These are phyloP conservation scores for Alliaria petiolata DNA, from an alignment of 345 rosid genomes.

Conservation along the genomic window DNA sequence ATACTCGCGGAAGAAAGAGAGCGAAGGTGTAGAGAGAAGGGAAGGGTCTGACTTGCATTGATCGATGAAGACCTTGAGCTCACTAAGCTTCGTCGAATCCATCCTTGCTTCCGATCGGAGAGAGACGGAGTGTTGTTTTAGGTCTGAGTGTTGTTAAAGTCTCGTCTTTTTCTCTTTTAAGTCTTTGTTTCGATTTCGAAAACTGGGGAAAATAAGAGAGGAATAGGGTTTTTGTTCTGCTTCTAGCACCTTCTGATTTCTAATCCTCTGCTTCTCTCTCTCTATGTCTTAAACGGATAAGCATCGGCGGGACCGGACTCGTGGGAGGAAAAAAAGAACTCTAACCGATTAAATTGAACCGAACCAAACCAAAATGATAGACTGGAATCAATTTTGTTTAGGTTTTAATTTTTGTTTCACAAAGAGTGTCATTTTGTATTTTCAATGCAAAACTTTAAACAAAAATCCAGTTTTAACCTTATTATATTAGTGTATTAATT, in stretches of 20 bases:
- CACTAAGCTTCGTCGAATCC: slow-evolving; percentile 44
- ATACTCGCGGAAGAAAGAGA: slow-evolving; percentile 93
- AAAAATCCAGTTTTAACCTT: too few species aligned
- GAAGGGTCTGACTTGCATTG: slow-evolving; percentile 84
- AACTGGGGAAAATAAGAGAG: not conserved
- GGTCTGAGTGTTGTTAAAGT: slow-evolving; percentile 17
- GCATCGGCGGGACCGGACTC: slow-evolving; percentile 1
- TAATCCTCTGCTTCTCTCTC: not conserved
- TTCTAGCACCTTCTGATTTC: slow-evolving; percentile 23
- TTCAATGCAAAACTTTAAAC: too few species aligned
- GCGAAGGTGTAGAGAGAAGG: slow-evolving; percentile 67
- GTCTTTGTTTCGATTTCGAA: slow-evolving; percentile 9
- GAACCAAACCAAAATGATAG: not conserved
- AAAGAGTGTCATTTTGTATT: too few species aligned
- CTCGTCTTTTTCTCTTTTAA: not conserved
- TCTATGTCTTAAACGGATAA: slow-evolving; percentile 22
- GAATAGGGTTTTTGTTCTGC: not conserved
- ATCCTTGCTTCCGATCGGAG: slow-evolving; percentile 25
- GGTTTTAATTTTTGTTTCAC: not conserved
- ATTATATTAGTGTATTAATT: too few species aligned
- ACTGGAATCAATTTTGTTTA: not conserved
- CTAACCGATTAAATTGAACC: not conserved
- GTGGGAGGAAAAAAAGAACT: not conserved
- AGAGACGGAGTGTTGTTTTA: not conserved
- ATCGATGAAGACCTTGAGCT: slow-evolving; percentile 64